Evolutionary conservation across 1,139 yeast species (phyloP).

Genomic region (Casaregolazyma suthepensis): DNA sequence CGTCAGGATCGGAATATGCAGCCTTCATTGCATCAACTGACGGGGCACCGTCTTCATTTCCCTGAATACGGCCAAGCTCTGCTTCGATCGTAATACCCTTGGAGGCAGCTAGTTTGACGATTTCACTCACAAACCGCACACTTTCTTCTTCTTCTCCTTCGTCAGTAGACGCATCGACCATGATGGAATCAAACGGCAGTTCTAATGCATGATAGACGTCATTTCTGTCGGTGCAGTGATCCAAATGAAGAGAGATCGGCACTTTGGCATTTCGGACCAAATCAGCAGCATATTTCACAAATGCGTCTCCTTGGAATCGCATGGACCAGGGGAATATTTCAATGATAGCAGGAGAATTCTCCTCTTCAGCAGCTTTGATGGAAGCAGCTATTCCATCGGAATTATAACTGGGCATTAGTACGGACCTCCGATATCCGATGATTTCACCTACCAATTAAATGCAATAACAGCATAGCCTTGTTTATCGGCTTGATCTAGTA

Average conservation of each 20-base stretch:
- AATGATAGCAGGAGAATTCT: slow-evolving; percentile 26
- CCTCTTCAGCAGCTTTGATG: slow-evolving; percentile 25
- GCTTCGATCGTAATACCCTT: slow-evolving; percentile 28
- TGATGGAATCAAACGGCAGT: slow-evolving; percentile 26
- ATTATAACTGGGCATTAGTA: slow-evolving; percentile 18
- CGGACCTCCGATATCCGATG: background rate
- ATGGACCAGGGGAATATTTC: slow-evolving; percentile 30
- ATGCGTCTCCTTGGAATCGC: slow-evolving; percentile 25
- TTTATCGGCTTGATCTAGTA: slow-evolving; percentile 21
- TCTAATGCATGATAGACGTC: slow-evolving; percentile 23
- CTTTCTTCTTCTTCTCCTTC: slow-evolving; percentile 26
- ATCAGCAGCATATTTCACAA: slow-evolving; percentile 22
- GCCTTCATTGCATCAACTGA: slow-evolving; percentile 24
- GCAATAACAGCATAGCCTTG: slow-evolving; percentile 26
- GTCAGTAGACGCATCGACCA: slow-evolving; percentile 28
- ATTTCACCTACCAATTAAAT: slow-evolving; percentile 18
- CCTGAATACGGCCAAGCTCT: slow-evolving; percentile 28
- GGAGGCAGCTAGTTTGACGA: slow-evolving; percentile 21
- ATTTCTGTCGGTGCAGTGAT: slow-evolving; percentile 24
- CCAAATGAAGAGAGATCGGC: slow-evolving; percentile 27
- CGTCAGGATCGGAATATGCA: slow-evolving; percentile 26
- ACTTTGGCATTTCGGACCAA: slow-evolving; percentile 23
- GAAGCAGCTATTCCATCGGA: slow-evolving; percentile 25
- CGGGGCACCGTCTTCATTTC: slow-evolving; percentile 29
- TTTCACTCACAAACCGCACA: slow-evolving; percentile 18